Evolutionary conservation across 306 rosid genomes (phyloP), one percentile per base, ranked within the genome.

Genomic region (Sicyos edulis): DNA sequence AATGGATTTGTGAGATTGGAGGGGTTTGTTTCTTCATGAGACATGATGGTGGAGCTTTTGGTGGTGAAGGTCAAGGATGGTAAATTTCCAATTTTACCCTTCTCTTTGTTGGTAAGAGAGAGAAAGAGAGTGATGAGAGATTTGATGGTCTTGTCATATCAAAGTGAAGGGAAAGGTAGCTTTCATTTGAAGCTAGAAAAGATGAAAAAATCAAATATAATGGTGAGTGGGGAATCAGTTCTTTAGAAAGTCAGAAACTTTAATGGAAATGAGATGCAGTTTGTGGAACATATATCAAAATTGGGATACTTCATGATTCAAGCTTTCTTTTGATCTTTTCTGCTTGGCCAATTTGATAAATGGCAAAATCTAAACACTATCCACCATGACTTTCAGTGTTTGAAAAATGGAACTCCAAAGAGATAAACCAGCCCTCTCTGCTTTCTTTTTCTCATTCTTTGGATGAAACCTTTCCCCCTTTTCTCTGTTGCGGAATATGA

Each of bases 121-220:
- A 66, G 45, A 67, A 40, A 47, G 56, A 66, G 72, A 5, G 54
- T 22, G 50, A 12, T 3, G 57, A 49, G 8, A 68, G 73, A 69
- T 69, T 51, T 51, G 73, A 16, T 69, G 57, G 73, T 51, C 9
- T 69, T 16, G 73, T 69, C 59, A 26, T 69, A 69, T 69, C 73
- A 69, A 65, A 52, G 73, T 12, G 53, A 49, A 51, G 51, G 73
- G 73, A 54, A 69, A 50, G 45, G 59, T 50, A 69, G 73, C 59
- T 51, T 69, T 69, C 73, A 69, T 50, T 69, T 69, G 73, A 68
- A 68, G 73, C 73, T 68, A 50, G 2, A 68, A 49, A 68, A 49
- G 73, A 49, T 66, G 72, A 24, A 49, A 69, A 51, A 69, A 69
- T 22, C 32, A 12, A 13, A 34, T 69, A 24, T 50, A 16, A 50